phyloP scores from a whole-genome alignment of 257 asterid species.

The Cruciata laevipes region DNA sequence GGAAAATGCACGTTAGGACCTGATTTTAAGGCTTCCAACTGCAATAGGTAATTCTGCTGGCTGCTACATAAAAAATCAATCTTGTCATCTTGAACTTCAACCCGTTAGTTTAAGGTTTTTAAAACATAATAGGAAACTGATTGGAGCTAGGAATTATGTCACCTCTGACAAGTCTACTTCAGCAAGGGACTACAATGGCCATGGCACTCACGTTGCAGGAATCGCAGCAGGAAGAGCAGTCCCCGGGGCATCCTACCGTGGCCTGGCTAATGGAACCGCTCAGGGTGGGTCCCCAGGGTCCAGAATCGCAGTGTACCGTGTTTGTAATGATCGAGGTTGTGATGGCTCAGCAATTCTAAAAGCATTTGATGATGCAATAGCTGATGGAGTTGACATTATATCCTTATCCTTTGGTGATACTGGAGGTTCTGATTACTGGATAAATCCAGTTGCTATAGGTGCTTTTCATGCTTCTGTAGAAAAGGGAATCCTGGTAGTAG shows the following conservation, averaged over 20 bases:
- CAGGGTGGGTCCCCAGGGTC: constrained; percentile 66
- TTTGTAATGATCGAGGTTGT: constrained; percentile 47
- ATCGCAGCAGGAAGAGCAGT: constrained; percentile 72
- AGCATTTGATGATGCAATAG: constrained; percentile 67
- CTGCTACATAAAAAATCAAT: too few species aligned
- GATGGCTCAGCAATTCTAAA: constrained; percentile 53
- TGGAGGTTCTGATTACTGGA: constrained; percentile 42
- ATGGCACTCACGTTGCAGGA: constrained; percentile 81
- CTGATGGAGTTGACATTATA: constrained; percentile 57
- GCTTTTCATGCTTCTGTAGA: constrained; percentile 66
- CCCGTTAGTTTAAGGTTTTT: too few species aligned
- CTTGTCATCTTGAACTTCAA: too few species aligned
- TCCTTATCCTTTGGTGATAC: constrained; percentile 64
- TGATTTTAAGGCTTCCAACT: constrained; percentile 44
- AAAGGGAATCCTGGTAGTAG: constrained; percentile 51
- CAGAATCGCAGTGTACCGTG: constrained; percentile 77
- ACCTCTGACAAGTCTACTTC: not conserved
- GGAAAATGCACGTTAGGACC: constrained; percentile 65
- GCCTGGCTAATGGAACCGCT: constrained; percentile 64
- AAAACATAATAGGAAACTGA: constrained; percentile 50
- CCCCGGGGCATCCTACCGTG: constrained; percentile 56
- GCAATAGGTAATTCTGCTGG: constrained; percentile 46
- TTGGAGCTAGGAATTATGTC: constrained; percentile 72
- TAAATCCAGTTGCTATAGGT: constrained; percentile 59
- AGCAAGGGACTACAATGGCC: constrained; percentile 65